Evolutionary conservation across 192 early-diverging fungal species (phyloP).

Genomic region (Rhizoclosmatium sp.): DNA sequence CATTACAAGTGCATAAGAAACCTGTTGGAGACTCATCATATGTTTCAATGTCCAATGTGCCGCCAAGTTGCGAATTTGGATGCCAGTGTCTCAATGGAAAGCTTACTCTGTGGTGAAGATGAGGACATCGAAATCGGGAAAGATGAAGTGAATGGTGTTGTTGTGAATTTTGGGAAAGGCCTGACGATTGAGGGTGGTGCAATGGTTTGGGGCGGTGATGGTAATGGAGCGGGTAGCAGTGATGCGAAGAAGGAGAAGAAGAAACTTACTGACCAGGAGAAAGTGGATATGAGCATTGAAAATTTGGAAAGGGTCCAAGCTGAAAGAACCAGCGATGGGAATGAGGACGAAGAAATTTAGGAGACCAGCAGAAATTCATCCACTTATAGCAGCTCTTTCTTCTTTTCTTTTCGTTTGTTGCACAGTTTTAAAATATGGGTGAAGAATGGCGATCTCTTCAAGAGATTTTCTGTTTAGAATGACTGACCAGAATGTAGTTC

Average conservation of each 20-base stretch:
- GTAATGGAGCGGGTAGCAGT: background rate
- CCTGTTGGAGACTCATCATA: constrained; percentile 53
- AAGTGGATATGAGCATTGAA: constrained; percentile 28
- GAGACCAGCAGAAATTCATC: too few species aligned
- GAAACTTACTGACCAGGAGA: constrained; percentile 20
- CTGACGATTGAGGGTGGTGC: constrained; percentile 25
- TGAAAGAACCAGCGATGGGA: background rate
- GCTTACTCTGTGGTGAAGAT: constrained; percentile 49
- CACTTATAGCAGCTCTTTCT: too few species aligned
- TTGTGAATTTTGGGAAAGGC: constrained; percentile 20
- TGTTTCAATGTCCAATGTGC: constrained; percentile 73
- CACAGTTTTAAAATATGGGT: too few species aligned
- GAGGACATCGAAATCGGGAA: constrained; percentile 33
- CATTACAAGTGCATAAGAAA: constrained; percentile 67
- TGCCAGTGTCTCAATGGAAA: constrained; percentile 59
- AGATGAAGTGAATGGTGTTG: background rate
- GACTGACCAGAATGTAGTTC: background rate
- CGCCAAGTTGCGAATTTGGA: constrained; percentile 69
- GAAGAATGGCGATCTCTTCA: too few species aligned
- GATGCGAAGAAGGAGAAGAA: constrained; percentile 30
- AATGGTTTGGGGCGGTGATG: constrained; percentile 33
- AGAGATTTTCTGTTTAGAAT: background rate
- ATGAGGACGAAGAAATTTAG: too few species aligned
- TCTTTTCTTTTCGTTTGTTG: too few species aligned
- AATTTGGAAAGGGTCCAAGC: constrained; percentile 14